A percentile compares a stretch with the other conserved stretches of the same genome.
Evolutionary conservation across 192 early-diverging fungal species (phyloP).

Genomic region (Podila epicladia): DNA sequence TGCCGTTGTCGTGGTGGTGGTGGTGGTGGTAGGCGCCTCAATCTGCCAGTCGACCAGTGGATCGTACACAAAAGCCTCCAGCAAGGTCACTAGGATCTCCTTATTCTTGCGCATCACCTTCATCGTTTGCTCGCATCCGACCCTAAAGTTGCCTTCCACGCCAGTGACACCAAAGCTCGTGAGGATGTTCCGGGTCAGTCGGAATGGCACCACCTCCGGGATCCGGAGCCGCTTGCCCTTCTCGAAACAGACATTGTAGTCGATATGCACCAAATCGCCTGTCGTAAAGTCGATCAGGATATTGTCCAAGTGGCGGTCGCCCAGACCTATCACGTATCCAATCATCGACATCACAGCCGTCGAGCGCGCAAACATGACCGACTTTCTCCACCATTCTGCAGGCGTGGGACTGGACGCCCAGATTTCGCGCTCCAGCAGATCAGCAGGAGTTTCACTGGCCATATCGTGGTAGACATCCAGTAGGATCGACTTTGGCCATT

Average conservation of each 20-base stretch:
- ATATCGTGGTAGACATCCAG: constrained; percentile 70
- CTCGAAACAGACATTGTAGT: constrained; percentile 97
- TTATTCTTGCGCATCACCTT: constrained; percentile 82
- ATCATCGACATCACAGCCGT: constrained; percentile 88
- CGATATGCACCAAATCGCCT: constrained; percentile 94
- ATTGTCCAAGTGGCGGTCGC: constrained; percentile 95
- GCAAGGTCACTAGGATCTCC: constrained; percentile 83
- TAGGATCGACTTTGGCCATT: constrained; percentile 77
- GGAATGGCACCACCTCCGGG: constrained; percentile 93
- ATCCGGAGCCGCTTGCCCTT: constrained; percentile 86
- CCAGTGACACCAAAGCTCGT: constrained; percentile 88
- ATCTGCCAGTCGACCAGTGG: constrained; percentile 74
- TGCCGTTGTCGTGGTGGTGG: neutral
- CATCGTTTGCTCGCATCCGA: constrained; percentile 81
- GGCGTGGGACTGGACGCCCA: constrained; percentile 70
- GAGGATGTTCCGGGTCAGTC: constrained; percentile 89
- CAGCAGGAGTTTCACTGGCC: constrained; percentile 67
- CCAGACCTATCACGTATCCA: constrained; percentile 90
- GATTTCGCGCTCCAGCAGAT: constrained; percentile 73
- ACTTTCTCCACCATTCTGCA: constrained; percentile 80
- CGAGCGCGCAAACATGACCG: constrained; percentile 78
- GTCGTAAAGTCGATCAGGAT: constrained; percentile 84
- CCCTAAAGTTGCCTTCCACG: constrained; percentile 82
- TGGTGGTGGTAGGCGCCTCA: constrained; percentile 19
- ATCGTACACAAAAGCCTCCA: constrained; percentile 95